These are phyloP conservation scores for Nidularia sp. DNA, from an alignment of 768 basidiomycete genomes.

Conservation along the genomic window DNA sequence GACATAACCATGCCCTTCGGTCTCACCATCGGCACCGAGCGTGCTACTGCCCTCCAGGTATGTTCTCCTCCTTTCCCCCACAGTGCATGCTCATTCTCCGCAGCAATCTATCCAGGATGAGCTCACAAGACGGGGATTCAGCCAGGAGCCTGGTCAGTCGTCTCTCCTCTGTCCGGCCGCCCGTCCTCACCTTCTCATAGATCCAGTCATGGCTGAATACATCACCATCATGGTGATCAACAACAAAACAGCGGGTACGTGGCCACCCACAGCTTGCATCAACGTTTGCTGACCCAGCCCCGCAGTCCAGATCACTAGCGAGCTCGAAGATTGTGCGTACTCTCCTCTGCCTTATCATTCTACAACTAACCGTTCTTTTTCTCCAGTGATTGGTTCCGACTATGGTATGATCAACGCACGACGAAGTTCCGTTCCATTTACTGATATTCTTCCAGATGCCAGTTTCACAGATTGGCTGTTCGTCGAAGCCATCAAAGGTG, in stretches of 20 bases:
- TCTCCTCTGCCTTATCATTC: neutral
- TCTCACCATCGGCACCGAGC: conserved; percentile 75
- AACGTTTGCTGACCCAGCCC: conserved; percentile 9
- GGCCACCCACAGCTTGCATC: neutral
- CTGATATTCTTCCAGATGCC: conserved; percentile 45
- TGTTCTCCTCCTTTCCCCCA: conserved; percentile 12
- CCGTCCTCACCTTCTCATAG: conserved; percentile 30
- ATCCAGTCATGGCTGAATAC: conserved; percentile 91
- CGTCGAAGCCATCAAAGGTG: conserved; percentile 69
- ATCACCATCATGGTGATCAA: conserved; percentile 96
- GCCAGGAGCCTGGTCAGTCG: conserved; percentile 65
- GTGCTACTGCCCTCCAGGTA: conserved; percentile 69
- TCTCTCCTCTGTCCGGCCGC: conserved; percentile 3
- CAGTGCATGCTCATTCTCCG: conserved; percentile 4
- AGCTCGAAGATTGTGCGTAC: conserved; percentile 75
- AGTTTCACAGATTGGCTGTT: conserved; percentile 91
- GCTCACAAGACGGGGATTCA: conserved; percentile 70
- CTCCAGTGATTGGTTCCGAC: conserved; percentile 72
- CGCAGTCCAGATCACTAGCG: conserved; percentile 80
- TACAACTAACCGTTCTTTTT: conserved; percentile 7
- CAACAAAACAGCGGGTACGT: conserved; percentile 75
- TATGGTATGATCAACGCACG: conserved; percentile 61
- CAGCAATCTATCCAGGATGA: conserved; percentile 82
- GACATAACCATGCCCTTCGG: conserved; percentile 60
- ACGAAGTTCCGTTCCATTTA: neutral